Base-by-base conservation (phyloP, 2,329 filamentous ascomycete genomes). In the Xylariaceae sp. region DNA sequence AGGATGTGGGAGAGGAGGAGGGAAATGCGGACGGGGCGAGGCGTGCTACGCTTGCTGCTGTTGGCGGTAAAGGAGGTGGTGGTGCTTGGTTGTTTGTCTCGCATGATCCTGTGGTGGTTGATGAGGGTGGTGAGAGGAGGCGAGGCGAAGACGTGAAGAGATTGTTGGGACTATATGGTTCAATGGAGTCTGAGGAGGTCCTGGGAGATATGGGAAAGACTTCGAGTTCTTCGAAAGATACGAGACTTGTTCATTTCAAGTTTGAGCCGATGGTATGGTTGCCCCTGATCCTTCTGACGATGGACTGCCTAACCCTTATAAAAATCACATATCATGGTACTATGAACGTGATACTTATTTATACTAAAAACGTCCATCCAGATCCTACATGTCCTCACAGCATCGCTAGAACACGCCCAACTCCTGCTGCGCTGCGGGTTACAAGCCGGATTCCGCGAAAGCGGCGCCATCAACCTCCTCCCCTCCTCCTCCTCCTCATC, bases 231-330 rank as follows among this genome's bases (percentile, higher is more conserved):
- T 71, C 71, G 6, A 36, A 55, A 4, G 62, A 53, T 53, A 73
- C 75, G 67, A 79, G 83, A 68, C 74, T 84, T 73, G 81, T 96
- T 47, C 91, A 94, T 74, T 90, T 96, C 76, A 95, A 96, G 74
- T 97, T 96, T 70, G 93, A 97, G 73, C 92, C 93, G 4, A 92
- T 97, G 92, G 93, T 96, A 82, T 71, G 86, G n/a, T 71, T 41
- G 2, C 8, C 17, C 9, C 19, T 16, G 1, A 2, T 24, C 7
- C 4, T 26, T 4, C 8, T 24, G 14, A 31, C 6, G 23, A 1
- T 3, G 2, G 9, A 21, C 11, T 36, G 39, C 7, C 19, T 17
- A 16, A 5, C 4, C 19, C n/a, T n/a, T 23, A 17, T 11, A 9
- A 12, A 6, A 26, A 19, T n/a, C n/a, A n/a, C n/a, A n/a, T n/a